phyloP scores from a whole-genome alignment of 2,329 filamentous ascomycete species.

The Emmonsiellopsis sp. region DNA sequence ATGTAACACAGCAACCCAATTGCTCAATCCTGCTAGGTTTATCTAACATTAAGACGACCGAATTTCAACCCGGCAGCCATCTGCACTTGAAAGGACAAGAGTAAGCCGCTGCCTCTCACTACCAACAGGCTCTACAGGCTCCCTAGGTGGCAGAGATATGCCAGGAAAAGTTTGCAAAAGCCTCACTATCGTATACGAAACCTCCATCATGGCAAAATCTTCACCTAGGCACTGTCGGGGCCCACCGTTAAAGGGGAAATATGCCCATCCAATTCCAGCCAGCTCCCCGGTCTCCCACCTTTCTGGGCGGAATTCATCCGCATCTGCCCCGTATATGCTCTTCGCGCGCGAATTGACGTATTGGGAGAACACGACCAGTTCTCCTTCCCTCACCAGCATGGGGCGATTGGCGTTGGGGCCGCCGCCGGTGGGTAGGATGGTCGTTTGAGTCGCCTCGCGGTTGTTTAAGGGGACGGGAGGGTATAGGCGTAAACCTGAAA shows the following conservation, averaged over 20 bases:
- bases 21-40: neutral
- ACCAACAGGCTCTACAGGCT: conserved; percentile 12
- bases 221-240: conserved; percentile 19
- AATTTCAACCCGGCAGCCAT: conserved; percentile 15
- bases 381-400: conserved; percentile 20
- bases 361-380: conserved; percentile 15
- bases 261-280: conserved; percentile 18
- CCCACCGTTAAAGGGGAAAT: conserved; percentile 22
- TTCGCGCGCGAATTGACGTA: conserved; percentile 36
- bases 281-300: conserved; percentile 19
- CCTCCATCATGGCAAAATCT: conserved; percentile 14
- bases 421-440: conserved; percentile 38
- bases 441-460: conserved; percentile 24
- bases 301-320: conserved; percentile 16
- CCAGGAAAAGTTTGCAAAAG: conserved; percentile 7
- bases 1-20: too few relatives aligned
- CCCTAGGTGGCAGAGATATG: conserved; percentile 8
- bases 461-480: conserved; percentile 31
- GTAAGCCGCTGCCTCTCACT: conserved; percentile 15
- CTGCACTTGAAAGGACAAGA: conserved; percentile 16
- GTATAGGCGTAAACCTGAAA: conserved; percentile 25
- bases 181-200: conserved; percentile 16
- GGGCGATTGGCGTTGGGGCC: conserved; percentile 41
- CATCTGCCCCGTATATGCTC: conserved; percentile 16
- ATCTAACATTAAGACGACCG: neutral